Evolutionary conservation across 2,329 filamentous ascomycete species (phyloP), one percentile per base, ranked within the genome.

Genomic region (Ramichloridium luteum): DNA sequence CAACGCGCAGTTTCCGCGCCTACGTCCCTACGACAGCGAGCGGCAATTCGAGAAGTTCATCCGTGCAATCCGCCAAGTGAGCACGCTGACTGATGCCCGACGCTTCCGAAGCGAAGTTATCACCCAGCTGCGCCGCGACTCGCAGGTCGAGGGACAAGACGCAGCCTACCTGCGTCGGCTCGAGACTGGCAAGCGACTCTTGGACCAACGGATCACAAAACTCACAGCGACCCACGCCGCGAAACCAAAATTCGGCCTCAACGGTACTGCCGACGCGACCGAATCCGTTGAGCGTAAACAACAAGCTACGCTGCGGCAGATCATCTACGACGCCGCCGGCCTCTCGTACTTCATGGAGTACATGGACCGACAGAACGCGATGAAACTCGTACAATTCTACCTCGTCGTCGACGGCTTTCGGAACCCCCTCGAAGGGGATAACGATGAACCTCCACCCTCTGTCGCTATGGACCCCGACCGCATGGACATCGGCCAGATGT

Each of bases 311-410:
- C 64, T 96, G 2, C 72, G 77, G 9, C 85, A 96, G 43, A 68
- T 98, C n/a, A 67, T 98, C 36, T 80, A 86, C 44, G 85, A 92
- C 55, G 74, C 90, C 2, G 80, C 88, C 1, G 88, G 84, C 1
- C 66, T 98, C 6, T 96, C 90, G 2, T 98, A 93, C 54, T 96
- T 98, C 60, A 98, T 98, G 90, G 90, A 98, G 54, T 96, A 85
- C 50, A 98, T 98, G 90, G 90, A 98, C 54, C 77, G 90, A 25
- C 80, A 86, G 52, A 70, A 72, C 11, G 66, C 88, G 15, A 88
- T 96, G 78, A 72, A 80, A 10, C 62, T 94, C 28, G 86, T 98
- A 4, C 90, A 98, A 50, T 98, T 96, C 56, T 98, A 88, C 85
- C 77, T 98, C 25, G 90, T 96, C 3, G 90, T 96, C 4, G 90